Evolutionary conservation across 2,329 filamentous ascomycete genomes (phyloP), one percentile per base, ranked within the genome.

Genomic region (Penicillium frequentans): DNA sequence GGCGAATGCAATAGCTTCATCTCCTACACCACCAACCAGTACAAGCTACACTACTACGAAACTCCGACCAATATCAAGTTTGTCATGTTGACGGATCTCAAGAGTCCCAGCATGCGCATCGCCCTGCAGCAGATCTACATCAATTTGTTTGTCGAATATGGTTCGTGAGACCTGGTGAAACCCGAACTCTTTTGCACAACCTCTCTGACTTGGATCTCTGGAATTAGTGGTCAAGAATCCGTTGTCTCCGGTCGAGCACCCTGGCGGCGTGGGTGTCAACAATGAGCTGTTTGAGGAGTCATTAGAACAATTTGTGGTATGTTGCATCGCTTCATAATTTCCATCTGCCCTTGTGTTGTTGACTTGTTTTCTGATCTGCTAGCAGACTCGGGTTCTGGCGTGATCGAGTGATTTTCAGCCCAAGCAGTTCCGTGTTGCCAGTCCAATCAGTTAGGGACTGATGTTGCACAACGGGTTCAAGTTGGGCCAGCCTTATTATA

Each of bases 31-130:
- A 99, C 95, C 52, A 90, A 84, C 65, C 90, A 96, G 77, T 99
- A 99, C 83, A 97, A 97, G 79, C 85, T 99, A 68, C 95, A 99
- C 79, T 99, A 96, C 81, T 99, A 97, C 82, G 95, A 99, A 81
- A 98, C 95, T 13, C 92, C 93, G 1, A 95, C 92, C 52, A 96
- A 91, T 74, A 87, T 96, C 76, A 96, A 96, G 72, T 96, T 98
- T 72, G 92, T 97, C 71, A 91, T 99, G 88, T 82, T 98, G 71
- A 98, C 95, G 24, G 95, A 98, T 77, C 90, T 90, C 37, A 89
- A 86, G 64, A 90, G 91, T 56, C 85, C 90, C 64, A 97, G 92
- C 76, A 93, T 99, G 86, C 86, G 93, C 45, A 91, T 96, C 67
- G 93, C 96, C 23, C 78, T 99, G 69, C 93, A 99, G 73, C 95